Evolutionary conservation across 306 rosid species (phyloP).

Genomic region (Alnus rubra): DNA sequence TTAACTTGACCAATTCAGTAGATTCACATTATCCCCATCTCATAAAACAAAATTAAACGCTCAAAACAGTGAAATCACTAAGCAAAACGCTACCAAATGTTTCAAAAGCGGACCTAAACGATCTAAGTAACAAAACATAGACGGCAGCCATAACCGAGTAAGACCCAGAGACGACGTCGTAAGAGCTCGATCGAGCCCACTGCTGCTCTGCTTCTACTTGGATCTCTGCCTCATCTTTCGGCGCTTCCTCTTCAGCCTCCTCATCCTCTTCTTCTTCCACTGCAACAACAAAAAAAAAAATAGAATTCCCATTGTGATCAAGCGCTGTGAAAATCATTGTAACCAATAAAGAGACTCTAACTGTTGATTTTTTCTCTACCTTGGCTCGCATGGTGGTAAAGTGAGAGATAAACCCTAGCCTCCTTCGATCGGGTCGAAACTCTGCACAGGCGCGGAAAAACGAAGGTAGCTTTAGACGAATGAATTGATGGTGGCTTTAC

Average conservation of each 20-base stretch:
- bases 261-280: constrained; percentile 63
- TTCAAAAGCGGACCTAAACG: background rate
- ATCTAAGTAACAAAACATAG: background rate
- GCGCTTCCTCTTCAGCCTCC: constrained; percentile 56
- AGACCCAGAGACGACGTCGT: constrained; percentile 8
- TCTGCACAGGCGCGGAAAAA: background rate
- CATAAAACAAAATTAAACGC: background rate
- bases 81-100: background rate
- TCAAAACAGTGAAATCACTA: background rate
- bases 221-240: constrained; percentile 67
- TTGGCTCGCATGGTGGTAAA: constrained; percentile 8
- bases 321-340: too few species aligned
- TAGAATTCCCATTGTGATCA: background rate
- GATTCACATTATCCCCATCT: background rate
- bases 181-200: background rate
- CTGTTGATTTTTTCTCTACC: background rate
- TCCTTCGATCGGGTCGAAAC: background rate
- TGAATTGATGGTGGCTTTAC: background rate
- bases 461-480: background rate
- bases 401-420: background rate
- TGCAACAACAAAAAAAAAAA: background rate
- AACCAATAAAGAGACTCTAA: too few species aligned
- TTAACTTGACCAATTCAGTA: too few species aligned
- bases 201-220: constrained; percentile 27
- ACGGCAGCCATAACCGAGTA: constrained; percentile 13